phyloP scores from a whole-genome alignment of 805 yeast species.

The Ogataea siamensis region DNA sequence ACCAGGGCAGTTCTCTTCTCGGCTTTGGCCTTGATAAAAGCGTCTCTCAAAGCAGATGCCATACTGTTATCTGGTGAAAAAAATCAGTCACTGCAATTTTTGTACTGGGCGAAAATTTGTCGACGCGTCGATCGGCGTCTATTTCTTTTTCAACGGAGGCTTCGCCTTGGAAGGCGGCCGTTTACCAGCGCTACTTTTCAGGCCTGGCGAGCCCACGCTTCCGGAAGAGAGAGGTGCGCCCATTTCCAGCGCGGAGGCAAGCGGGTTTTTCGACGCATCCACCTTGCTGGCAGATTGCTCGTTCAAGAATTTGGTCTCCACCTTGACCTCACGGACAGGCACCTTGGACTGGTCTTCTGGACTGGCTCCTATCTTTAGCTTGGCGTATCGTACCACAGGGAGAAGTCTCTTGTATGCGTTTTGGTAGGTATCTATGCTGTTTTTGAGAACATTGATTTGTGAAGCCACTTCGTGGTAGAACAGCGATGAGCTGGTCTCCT shows the following conservation, averaged over 20 bases:
- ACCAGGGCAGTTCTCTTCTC: conserved; percentile 78
- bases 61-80: conserved; percentile 15
- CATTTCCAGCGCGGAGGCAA: conserved; percentile 1
- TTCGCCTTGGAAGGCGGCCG: conserved; percentile 11
- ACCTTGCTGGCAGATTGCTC: conserved; percentile 14
- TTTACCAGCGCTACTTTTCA: conserved; percentile 4
- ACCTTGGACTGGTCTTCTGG: conserved; percentile 44
- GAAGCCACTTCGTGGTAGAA: conserved; percentile 37
- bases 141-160: conserved; percentile 12
- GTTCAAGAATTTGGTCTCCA: conserved; percentile 19
- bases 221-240: conserved; percentile 3
- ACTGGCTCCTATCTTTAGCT: conserved; percentile 48
- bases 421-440: conserved; percentile 42
- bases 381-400: conserved; percentile 51
- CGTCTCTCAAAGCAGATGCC: conserved; percentile 35
- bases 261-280: conserved; percentile 7
- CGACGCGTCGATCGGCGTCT: conserved; percentile 13
- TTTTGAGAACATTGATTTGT: conserved; percentile 37
- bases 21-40: conserved; percentile 33
- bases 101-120: background rate
- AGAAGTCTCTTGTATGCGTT: conserved; percentile 43
- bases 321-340: conserved; percentile 24
- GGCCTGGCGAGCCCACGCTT: conserved; percentile 9
- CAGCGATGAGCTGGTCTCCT: conserved; percentile 43
- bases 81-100: conserved; percentile 10